Evolutionary conservation across 23 red algal species (phyloP).

Genomic region (Gracilaria vermiculophylla): DNA sequence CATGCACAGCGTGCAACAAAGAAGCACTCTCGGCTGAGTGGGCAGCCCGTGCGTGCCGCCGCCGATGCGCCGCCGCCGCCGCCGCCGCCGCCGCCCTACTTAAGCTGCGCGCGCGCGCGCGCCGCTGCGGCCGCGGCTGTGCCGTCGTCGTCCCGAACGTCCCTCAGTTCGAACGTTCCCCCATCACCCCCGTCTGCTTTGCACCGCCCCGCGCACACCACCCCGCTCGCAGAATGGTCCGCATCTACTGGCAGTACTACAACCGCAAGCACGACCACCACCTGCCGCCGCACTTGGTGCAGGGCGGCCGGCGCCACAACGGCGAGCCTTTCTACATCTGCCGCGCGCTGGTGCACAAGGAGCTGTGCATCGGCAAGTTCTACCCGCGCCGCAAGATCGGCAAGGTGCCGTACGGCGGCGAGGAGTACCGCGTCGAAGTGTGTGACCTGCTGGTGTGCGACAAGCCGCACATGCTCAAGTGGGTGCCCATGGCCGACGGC

Average conservation of each 20-base stretch:
- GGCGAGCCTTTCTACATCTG: not conserved
- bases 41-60: no score
- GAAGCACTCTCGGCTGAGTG: no score
- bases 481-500: not conserved
- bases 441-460: slow-evolving; percentile 4
- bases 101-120: no score
- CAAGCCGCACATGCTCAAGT: not conserved
- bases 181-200: no score
- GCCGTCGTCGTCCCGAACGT: no score
- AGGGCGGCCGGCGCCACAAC: not conserved
- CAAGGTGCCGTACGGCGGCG: not conserved
- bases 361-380: slow-evolving; percentile 7
- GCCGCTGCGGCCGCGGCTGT: no score
- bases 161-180: no score
- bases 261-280: not conserved
- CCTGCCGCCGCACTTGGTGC: not conserved
- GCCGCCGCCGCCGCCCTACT: no score
- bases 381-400: not conserved
- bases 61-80: no score
- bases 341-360: not conserved
- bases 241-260: not conserved
- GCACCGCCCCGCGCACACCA: no score
- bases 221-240: not conserved
- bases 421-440: not conserved
- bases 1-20: no score